A percentile compares a stretch with the other conserved stretches of the same genome.
These are phyloP conservation scores for Isochrysis galbana DNA, from an alignment of 78 protist species.

Conservation along the genomic window DNA sequence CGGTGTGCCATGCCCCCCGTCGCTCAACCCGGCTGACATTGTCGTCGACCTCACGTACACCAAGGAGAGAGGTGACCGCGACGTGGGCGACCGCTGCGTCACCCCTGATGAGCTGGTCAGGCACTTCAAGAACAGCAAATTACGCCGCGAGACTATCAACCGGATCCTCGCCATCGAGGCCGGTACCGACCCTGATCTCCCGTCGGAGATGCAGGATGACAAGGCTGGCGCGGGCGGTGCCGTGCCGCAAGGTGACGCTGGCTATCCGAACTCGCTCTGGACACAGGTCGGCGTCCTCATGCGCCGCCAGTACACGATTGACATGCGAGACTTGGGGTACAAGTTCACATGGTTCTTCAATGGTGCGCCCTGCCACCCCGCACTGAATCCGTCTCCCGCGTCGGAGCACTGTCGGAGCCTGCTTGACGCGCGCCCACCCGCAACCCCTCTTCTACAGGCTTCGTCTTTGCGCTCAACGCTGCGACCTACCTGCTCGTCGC, in stretches of 20 bases:
- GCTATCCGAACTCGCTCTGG: not conserved
- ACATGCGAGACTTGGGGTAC: not conserved
- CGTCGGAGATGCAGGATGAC: not conserved
- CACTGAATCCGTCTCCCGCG: too few relatives aligned
- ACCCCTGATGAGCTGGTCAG: not conserved
- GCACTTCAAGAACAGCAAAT: not conserved
- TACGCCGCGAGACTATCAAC: not conserved
- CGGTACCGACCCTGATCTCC: not conserved
- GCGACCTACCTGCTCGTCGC: not conserved
- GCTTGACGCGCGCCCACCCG: too few relatives aligned
- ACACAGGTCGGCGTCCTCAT: not conserved
- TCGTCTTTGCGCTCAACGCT: not conserved
- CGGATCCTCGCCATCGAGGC: not conserved
- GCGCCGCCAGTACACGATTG: not conserved
- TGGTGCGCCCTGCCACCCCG: too few relatives aligned
- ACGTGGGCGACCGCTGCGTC: not conserved
- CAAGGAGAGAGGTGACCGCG: too few relatives aligned
- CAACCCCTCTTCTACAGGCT: too few relatives aligned
- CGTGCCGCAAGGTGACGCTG: too few relatives aligned
- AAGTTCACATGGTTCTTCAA: not conserved
- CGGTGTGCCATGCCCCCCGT: not conserved
- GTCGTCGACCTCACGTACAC: slow-evolving; percentile 42
- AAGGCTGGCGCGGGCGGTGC: not conserved
- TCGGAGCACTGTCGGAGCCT: too few relatives aligned
- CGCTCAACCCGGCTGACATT: slow-evolving; percentile 65